Percentiles rank a stretch among this genome's conserved stretches.
These are phyloP conservation scores for Zea mays DNA, from an alignment of 176 grass and related monocot species.

Conservation along the genomic window DNA sequence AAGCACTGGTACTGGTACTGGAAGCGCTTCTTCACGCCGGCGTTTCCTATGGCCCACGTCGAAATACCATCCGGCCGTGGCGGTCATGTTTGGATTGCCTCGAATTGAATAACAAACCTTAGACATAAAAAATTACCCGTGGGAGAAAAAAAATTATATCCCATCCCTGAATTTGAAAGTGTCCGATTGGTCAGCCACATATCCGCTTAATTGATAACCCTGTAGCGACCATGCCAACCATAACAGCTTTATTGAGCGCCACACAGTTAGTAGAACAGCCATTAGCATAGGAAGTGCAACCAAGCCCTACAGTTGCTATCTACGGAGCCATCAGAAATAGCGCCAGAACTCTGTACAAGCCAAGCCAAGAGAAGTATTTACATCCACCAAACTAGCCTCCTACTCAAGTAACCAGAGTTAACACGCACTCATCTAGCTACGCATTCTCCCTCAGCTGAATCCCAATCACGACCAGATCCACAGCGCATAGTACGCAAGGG, in stretches of 20 bases:
- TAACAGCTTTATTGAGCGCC: neutral
- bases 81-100: no score
- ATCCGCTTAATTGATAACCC: neutral
- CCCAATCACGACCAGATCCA: conserved; percentile 52
- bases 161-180: no score
- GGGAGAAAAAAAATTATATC: no score
- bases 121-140: no score
- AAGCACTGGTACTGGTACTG: no score
- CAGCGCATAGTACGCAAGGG: conserved; percentile 46
- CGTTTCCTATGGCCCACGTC: no score
- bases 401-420: neutral
- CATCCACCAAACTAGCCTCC: conserved; percentile 25
- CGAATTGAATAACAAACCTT: no score
- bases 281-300: neutral
- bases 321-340: neutral
- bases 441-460: neutral
- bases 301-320: neutral
- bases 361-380: conserved; percentile 16
- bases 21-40: no score
- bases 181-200: no score
- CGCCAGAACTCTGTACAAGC: conserved; percentile 15
- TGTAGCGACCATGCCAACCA: neutral
- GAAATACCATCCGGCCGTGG: no score
- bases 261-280: neutral
- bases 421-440: neutral